phyloP scores from a whole-genome alignment of 2,329 filamentous ascomycete species.

The Xylaria sp. region DNA sequence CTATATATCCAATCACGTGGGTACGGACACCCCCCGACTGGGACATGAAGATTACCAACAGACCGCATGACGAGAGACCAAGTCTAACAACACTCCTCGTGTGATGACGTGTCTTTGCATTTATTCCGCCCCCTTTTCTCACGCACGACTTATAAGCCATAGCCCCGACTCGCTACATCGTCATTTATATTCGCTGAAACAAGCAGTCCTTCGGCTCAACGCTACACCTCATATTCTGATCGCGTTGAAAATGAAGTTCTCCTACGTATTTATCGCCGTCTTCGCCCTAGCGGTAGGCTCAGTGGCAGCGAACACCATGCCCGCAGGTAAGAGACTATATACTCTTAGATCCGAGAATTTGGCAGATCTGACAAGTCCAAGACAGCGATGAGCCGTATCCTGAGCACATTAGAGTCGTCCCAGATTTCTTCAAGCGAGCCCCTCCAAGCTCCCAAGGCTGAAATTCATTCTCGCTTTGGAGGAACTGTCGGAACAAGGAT shows the following conservation, averaged over 20 bases:
- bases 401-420: slow-evolving; percentile 19
- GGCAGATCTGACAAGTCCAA: background rate
- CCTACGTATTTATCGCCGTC: background rate
- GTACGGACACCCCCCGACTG: background rate
- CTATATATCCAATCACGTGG: background rate
- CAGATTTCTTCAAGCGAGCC: slow-evolving; percentile 19
- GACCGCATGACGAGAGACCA: background rate
- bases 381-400: slow-evolving; percentile 17
- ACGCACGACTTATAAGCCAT: background rate
- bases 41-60: background rate
- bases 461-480: background rate
- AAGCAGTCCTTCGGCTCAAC: no score
- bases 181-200: no score
- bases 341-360: background rate
- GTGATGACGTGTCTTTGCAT: background rate
- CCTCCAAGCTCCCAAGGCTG: background rate
- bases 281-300: slow-evolving; percentile 1
- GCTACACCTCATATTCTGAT: background rate
- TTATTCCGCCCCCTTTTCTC: background rate
- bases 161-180: background rate
- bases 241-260: slow-evolving; percentile 1
- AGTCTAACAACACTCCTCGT: background rate
- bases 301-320: background rate
- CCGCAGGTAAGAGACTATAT: slow-evolving; percentile 6
- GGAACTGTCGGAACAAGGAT: background rate